phyloP scores from a whole-genome alignment of 805 yeast genomes.

The Starmerella stigmatis region DNA sequence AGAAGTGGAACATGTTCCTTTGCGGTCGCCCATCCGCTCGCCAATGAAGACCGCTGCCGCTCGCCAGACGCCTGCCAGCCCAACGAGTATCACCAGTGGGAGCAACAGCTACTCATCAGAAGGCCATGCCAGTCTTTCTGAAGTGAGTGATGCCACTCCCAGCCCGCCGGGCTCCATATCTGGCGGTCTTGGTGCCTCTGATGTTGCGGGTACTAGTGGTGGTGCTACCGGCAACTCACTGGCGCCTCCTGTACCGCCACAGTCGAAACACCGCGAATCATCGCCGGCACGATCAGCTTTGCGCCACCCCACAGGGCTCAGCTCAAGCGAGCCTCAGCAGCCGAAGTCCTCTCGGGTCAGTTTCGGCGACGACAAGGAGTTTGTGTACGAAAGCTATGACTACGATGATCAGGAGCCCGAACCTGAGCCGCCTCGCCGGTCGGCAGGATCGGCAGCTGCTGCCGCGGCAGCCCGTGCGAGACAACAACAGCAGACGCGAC shows the following conservation, averaged over 20 bases:
- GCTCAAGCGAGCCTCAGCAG: background rate
- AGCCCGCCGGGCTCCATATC: conserved; percentile 5
- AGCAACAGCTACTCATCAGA: background rate
- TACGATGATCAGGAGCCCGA: conserved; percentile 19
- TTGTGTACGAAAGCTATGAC: conserved; percentile 22
- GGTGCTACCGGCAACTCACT: background rate
- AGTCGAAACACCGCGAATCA: conserved; percentile 21
- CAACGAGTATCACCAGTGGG: background rate
- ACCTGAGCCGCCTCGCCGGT: conserved; percentile 1
- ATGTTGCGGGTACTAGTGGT: too few relatives aligned
- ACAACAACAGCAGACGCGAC: background rate
- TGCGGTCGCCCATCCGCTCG: conserved; percentile 4
- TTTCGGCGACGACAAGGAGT: conserved; percentile 19
- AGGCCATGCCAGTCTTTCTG: background rate
- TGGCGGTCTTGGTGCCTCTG: too few relatives aligned
- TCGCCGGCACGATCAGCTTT: conserved; percentile 32
- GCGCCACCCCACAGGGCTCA: conserved; percentile 17
- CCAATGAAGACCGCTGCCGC: background rate
- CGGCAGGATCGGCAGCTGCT: conserved; percentile 15
- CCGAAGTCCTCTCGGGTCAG: conserved; percentile 18
- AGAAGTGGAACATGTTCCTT: conserved; percentile 2
- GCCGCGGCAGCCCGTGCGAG: conserved; percentile 17
- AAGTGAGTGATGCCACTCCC: conserved; percentile 12
- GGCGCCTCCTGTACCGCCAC: conserved; percentile 1
- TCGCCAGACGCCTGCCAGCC: background rate